Evolutionary conservation across 2,329 filamentous ascomycete species (phyloP), one percentile per base, ranked within the genome.

Genomic region (Aspergillus sp.): DNA sequence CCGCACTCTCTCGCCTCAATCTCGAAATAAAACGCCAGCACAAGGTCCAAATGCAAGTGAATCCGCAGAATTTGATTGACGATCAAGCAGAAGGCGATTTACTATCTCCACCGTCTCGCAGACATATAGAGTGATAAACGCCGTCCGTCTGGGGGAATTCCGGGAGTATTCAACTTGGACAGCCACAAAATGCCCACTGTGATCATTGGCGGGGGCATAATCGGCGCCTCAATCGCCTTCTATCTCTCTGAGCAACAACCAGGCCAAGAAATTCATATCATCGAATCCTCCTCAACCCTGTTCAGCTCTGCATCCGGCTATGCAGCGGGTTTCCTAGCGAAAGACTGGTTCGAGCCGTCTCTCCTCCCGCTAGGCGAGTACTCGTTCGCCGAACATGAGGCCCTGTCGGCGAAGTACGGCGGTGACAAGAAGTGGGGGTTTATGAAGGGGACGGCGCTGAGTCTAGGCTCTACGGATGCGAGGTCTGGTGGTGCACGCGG

Each of bases 251-350:
- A 70, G 46, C 74, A 56, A 33, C 33, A 40, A 17, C 23, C 27
- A 6, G 63, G 27, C 49, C 56, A 64, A 6, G 75, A 77, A 33
- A 85, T 88, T 52, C 82, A 86, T 61, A 73, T 88, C 21, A 61
- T 88, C 40, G 86, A 88, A 65, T 77, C 82, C 6, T 82, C 82
- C 4, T 71, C 79, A 0, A 70, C 84, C 61, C 80, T 93, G 33
- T 91, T 93, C 72, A 82, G 84, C 11, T 90, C 87, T 31, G 89
- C 90, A 0, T 92, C 88, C 2, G 89, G 90, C 1, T 87, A 84
- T 63, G 88, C 89, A 0, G 90, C 82, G 17, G 90, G 90, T 0
- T 93, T 93, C 67, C 69, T 93, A 8, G 89, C 89, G 0, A 80
- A 79, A 35, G 87, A 93, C 70, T 93, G 89, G 89, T 90, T 90